These are phyloP conservation scores for Canavalia ensiformis DNA, from an alignment of 306 rosid genomes.

Conservation along the genomic window DNA sequence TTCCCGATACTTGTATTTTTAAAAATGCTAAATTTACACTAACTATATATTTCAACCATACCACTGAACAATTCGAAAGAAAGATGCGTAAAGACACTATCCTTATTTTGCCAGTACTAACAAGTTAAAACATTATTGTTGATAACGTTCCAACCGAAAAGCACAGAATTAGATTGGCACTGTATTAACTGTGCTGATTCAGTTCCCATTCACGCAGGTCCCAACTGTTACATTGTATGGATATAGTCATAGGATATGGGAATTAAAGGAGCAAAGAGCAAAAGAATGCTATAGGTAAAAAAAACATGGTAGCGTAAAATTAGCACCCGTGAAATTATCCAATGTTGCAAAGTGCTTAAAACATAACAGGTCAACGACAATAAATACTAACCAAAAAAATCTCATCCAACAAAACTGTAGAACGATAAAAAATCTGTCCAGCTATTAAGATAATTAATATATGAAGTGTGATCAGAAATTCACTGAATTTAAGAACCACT, in stretches of 20 bases:
- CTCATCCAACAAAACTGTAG: slow-evolving; percentile 41
- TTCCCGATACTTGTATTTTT: too few species aligned
- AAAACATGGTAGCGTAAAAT: neutral
- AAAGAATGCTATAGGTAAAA: neutral
- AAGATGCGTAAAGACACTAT: too few species aligned
- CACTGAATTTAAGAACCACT: neutral
- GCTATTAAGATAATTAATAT: neutral
- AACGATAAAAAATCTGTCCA: slow-evolving; percentile 34
- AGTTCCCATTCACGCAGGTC: neutral
- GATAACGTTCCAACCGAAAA: too few species aligned
- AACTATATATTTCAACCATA: too few species aligned
- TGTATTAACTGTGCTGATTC: neutral
- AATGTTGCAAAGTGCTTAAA: slow-evolving; percentile 37
- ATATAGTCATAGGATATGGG: neutral
- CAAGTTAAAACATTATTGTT: too few species aligned
- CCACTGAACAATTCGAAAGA: too few species aligned
- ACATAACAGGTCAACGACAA: slow-evolving; percentile 1
- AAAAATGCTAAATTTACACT: too few species aligned
- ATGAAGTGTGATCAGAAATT: neutral
- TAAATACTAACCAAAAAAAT: slow-evolving; percentile 3
- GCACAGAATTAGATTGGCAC: too few species aligned
- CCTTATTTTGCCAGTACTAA: too few species aligned
- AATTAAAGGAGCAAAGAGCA: neutral
- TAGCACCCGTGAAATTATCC: neutral
- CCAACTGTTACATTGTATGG: too few species aligned